Base-by-base conservation (phyloP, 345 rosid genomes). In the Aquilaria sinensis region DNA sequence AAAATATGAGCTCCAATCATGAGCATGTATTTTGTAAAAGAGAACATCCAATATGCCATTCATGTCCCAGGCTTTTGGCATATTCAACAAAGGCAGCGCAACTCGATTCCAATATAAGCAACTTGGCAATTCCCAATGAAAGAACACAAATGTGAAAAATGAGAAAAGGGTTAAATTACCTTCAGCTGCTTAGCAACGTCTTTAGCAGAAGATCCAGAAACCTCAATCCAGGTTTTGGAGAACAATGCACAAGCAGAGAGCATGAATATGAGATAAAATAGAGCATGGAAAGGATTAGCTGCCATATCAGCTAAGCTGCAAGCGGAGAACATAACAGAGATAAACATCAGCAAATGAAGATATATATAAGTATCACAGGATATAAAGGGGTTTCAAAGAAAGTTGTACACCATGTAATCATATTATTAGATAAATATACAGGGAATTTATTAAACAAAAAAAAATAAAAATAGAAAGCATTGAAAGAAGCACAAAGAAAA, bases 111-210 rank as follows among this genome's bases (percentile, higher is more conserved):
- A 23, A 23, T 23, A 23, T 23, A 23, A 23, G 23, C 23, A 23
- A 23, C 34, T 49, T 5, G 46, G 11, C 10, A 15, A 49, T 2
- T 2, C 4, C 45, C 37, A 41, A 9, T 9, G n/a, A 32, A 13
- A 37, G 29, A 7, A 64, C 13, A 6, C 15, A 11, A 47, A 56
- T 41, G 54, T 16, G 16, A 56, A 33, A 56, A 53, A 23, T 50
- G 15, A 52, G 34, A 5, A 23, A 31, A 32, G 12, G n/a, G 12
- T 9, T 30, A 9, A 29, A 23, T 16, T 76, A 81, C 95, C 88
- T 85, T 87, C 51, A 87, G 91, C 82, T 87, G 91, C 77, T 85
- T 85, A 47, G 95, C 87, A 12, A 87, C 95, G 71, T 87, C 95
- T 64, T 58, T 78, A 43, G 95, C 95, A 31, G 95, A 85, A 56